Conservation (phyloP, 352 stramenopile genomes). For the Phytophthora pistaciae region DNA sequence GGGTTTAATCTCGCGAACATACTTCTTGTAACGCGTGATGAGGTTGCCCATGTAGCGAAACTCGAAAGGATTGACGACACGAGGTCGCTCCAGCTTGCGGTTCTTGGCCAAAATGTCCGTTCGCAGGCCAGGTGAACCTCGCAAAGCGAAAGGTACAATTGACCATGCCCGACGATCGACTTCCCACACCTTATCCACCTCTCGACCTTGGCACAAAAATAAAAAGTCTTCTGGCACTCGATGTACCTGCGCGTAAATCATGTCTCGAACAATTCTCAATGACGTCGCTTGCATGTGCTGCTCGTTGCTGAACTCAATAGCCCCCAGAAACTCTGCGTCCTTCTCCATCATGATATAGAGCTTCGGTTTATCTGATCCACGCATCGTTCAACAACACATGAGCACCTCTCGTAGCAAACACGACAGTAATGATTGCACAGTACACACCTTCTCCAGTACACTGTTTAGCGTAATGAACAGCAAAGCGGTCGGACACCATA, state of each 20-base stretch:
- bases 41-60: constrained; percentile 73
- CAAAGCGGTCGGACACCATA: constrained; percentile 60
- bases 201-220: constrained; percentile 64
- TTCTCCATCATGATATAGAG: constrained; percentile 76
- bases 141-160: constrained; percentile 66
- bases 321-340: constrained; percentile 62
- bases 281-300: constrained; percentile 62
- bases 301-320: constrained; percentile 64
- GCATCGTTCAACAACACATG: not conserved
- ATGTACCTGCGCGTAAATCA: constrained; percentile 52
- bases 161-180: constrained; percentile 63
- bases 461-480: constrained; percentile 71
- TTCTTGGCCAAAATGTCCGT: constrained; percentile 46
- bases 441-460: constrained; percentile 61
- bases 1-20: constrained; percentile 56
- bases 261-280: constrained; percentile 56
- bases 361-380: constrained; percentile 55
- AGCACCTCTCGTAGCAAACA: not conserved
- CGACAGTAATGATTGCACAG: not conserved
- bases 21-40: constrained; percentile 72
- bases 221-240: constrained; percentile 51
- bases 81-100: constrained; percentile 44
- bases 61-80: constrained; percentile 49
- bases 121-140: constrained; percentile 58
- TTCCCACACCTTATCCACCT: constrained; percentile 64